Percentiles rank a stretch among this genome's conserved stretches.
These are phyloP conservation scores for Nitzschia putrida DNA, from an alignment of 108 stramenopile genomes.

Conservation along the genomic window DNA sequence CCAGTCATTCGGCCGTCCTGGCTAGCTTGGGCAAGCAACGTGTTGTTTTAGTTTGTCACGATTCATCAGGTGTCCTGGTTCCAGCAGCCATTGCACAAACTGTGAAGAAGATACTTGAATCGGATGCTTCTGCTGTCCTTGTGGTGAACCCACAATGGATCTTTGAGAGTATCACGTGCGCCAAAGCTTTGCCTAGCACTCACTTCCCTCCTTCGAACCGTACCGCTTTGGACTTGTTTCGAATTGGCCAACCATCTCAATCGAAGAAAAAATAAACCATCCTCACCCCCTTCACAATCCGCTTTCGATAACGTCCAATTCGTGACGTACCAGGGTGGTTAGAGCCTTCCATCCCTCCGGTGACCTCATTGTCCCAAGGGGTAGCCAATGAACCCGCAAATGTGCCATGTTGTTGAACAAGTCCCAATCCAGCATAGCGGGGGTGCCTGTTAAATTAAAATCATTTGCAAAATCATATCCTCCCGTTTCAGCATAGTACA, in stretches of 20 bases:
- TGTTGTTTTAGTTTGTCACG: constrained; percentile 68
- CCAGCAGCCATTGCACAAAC: constrained; percentile 40
- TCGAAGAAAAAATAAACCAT: not conserved
- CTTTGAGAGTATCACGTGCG: constrained; percentile 76
- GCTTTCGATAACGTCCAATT: constrained; percentile 27
- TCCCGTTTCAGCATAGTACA: constrained; percentile 35
- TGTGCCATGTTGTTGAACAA: constrained; percentile 46
- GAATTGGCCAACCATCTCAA: not conserved
- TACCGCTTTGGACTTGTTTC: constrained; percentile 9
- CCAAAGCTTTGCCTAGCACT: constrained; percentile 34
- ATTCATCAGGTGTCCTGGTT: constrained; percentile 31
- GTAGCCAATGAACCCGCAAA: constrained; percentile 49
- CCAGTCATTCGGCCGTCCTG: constrained; percentile 34
- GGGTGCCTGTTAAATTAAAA: constrained; percentile 33
- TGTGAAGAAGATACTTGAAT: constrained; percentile 8
- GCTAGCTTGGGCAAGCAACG: constrained; percentile 26
- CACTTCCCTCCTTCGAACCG: constrained; percentile 29
- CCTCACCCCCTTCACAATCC: not conserved
- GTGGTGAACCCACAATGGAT: constrained; percentile 72
- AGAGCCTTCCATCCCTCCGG: constrained; percentile 26
- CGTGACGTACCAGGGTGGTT: constrained; percentile 24
- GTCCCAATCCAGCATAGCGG: constrained; percentile 50
- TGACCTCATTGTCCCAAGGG: constrained; percentile 37
- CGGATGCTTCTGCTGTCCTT: constrained; percentile 12
- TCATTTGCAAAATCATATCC: constrained; percentile 22